Percentiles rank a stretch among this genome's conserved stretches.
phyloP scores from a whole-genome alignment of 306 rosid genomes.

The Glycine latifolia region DNA sequence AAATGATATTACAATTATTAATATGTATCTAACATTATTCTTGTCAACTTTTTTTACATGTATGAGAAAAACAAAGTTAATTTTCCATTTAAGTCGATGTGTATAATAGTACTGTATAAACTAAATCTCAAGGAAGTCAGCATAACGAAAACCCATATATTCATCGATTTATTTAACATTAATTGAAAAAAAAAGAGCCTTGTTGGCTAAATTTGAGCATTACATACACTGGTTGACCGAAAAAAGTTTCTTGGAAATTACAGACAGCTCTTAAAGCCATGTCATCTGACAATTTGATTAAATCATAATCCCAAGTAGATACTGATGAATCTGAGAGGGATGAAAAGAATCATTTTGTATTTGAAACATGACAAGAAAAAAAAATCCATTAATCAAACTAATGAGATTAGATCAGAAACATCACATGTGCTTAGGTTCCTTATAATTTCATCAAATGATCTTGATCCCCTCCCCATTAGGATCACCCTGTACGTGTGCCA shows the following conservation, averaged over 20 bases:
- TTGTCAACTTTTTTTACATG: not conserved
- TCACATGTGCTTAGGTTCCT: slow-evolving; percentile 61
- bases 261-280: slow-evolving; percentile 31
- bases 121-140: slow-evolving; percentile 12
- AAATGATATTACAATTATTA: not conserved
- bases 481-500: slow-evolving; percentile 29
- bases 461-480: slow-evolving; percentile 38
- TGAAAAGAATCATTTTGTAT: slow-evolving; percentile 41
- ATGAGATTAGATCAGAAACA: slow-evolving; percentile 60
- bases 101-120: not conserved
- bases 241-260: slow-evolving; percentile 58
- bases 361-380: slow-evolving; percentile 34
- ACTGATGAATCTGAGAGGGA: slow-evolving; percentile 41
- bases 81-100: not conserved
- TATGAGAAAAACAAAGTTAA: not conserved
- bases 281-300: slow-evolving; percentile 48
- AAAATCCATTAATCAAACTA: slow-evolving; percentile 28
- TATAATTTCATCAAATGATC: slow-evolving; percentile 33
- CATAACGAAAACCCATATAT: slow-evolving; percentile 22
- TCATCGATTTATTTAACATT: slow-evolving; percentile 31
- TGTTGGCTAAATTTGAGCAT: slow-evolving; percentile 35
- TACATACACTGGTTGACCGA: slow-evolving; percentile 43
- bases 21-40: slow-evolving; percentile 5
- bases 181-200: not conserved
- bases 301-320: slow-evolving; percentile 56